A percentile compares a stretch with the other conserved stretches of the same genome.
These are phyloP conservation scores for Saccharomyces paradoxus DNA, from an alignment of 805 yeast genomes.

Conservation along the genomic window DNA sequence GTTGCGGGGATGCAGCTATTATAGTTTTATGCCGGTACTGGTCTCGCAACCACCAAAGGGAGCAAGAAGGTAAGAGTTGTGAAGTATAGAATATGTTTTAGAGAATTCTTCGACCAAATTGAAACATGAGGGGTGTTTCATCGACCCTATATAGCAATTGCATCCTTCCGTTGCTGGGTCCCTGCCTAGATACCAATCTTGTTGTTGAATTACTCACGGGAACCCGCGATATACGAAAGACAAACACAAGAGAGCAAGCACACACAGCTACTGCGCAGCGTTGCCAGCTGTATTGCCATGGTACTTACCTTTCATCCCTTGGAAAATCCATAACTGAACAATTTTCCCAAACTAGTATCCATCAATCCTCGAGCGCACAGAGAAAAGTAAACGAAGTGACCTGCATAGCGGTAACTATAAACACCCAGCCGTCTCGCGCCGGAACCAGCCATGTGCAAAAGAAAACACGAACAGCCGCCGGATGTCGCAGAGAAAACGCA, in stretches of 20 bases:
- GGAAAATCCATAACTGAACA: neutral
- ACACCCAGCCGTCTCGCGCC: neutral
- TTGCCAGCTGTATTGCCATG: neutral
- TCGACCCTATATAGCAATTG: neutral
- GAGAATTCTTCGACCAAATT: neutral
- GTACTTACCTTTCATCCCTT: neutral
- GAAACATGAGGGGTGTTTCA: neutral
- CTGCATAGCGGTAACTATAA: neutral
- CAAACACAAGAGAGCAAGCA: neutral
- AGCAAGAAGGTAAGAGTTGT: neutral
- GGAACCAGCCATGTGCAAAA: neutral
- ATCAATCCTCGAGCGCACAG: neutral
- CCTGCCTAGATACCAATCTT: neutral
- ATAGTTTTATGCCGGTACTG: neutral
- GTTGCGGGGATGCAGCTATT: slow-evolving; percentile 4
- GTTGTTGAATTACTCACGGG: neutral
- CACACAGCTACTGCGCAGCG: neutral
- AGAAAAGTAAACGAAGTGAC: neutral
- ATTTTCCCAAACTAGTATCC: neutral
- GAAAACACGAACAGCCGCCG: no score
- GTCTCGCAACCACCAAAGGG: neutral
- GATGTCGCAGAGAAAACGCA: no score
- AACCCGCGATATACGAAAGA: neutral
- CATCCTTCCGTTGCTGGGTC: neutral
- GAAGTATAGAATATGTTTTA: neutral